These are phyloP conservation scores for Pythium vanterpoolii DNA, from an alignment of 352 stramenopile genomes.

Conservation along the genomic window DNA sequence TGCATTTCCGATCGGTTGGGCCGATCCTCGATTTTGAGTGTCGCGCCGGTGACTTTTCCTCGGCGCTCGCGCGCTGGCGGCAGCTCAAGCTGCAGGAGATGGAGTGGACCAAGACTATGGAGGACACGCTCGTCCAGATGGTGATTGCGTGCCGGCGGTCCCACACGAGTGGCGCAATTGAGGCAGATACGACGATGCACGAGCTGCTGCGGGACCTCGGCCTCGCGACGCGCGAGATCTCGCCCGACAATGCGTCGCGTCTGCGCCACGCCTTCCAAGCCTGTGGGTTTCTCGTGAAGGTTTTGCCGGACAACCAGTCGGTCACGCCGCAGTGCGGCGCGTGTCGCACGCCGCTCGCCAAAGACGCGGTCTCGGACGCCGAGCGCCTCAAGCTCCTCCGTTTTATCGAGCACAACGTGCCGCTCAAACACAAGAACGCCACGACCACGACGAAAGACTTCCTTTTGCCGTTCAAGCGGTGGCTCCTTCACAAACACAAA, in stretches of 20 bases:
- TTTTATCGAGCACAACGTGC: slow-evolving; percentile 53
- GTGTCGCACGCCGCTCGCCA: slow-evolving; percentile 42
- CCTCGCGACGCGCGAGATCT: slow-evolving; percentile 55
- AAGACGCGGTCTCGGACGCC: slow-evolving; percentile 33
- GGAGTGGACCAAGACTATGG: slow-evolving; percentile 73
- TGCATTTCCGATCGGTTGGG: slow-evolving; percentile 70
- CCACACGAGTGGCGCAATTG: slow-evolving; percentile 22
- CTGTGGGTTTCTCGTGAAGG: slow-evolving; percentile 31
- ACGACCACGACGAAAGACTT: slow-evolving; percentile 48
- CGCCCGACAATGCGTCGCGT: slow-evolving; percentile 35
- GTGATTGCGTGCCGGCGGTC: slow-evolving; percentile 46
- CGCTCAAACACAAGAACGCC: slow-evolving; percentile 34
- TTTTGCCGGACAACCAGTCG: slow-evolving; percentile 35
- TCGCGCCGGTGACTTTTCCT: slow-evolving; percentile 32
- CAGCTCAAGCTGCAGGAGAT: slow-evolving; percentile 50
- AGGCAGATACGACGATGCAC: slow-evolving; percentile 33
- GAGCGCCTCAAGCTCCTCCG: slow-evolving; percentile 47
- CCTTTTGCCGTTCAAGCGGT: slow-evolving; percentile 60
- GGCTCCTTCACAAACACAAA: slow-evolving; percentile 48
- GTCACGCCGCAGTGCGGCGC: slow-evolving; percentile 37
- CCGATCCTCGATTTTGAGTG: slow-evolving; percentile 62
- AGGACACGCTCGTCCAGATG: slow-evolving; percentile 68
- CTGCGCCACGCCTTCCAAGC: slow-evolving; percentile 42
- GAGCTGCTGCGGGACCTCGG: slow-evolving; percentile 55
- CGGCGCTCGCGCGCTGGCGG: slow-evolving; percentile 51